Base-by-base conservation (phyloP, 345 rosid genomes). In the Mallotus nudiflorus region DNA sequence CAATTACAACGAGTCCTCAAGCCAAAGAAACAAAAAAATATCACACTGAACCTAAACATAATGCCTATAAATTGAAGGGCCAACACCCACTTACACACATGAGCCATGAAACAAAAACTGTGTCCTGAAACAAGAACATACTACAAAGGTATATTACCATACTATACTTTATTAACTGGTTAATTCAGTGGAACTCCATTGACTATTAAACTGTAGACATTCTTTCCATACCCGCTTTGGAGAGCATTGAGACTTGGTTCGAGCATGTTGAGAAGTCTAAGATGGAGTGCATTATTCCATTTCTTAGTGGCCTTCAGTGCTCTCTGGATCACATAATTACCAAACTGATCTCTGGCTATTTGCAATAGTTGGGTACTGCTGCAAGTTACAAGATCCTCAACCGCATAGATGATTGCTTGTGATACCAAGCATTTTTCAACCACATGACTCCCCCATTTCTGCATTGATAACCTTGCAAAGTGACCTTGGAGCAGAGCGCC, bases 281-380 rank as follows among this genome's bases (percentile, higher is more conserved):
- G 48, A 57, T 71, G 22, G 33, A 71, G 71, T 50, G 6, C 8
- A 39, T 14, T 29, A 2, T 44, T 18, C 8, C 16, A 5, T 20
- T 50, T 8, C 77, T 25, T 71, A 6, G 77, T 64, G 37, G 54
- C 70, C 31, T 46, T 61, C 59, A 81, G 8, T 52, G 81, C 79
- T 28, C 33, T 81, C 53, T 81, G 84, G 19, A 81, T 58, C 69
- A 81, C 84, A 24, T 70, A 77, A 50, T 74, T 81, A 22, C 81
- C 79, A 12, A 37, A 74, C 3, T 52, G 39, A 58, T 77, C 42
- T 25, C 9, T 39, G 11, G 84, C 78, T 18, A 72, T 64, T 2
- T 27, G 46, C 61, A 77, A 10, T 29, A 74, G 62, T n/a, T 12
- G 46, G 13, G n/a, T 72, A 55, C 69, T 28, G 42, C 29, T 65